Base-by-base conservation (phyloP, 768 basidiomycete genomes). In the Cubamyces lactineus region DNA sequence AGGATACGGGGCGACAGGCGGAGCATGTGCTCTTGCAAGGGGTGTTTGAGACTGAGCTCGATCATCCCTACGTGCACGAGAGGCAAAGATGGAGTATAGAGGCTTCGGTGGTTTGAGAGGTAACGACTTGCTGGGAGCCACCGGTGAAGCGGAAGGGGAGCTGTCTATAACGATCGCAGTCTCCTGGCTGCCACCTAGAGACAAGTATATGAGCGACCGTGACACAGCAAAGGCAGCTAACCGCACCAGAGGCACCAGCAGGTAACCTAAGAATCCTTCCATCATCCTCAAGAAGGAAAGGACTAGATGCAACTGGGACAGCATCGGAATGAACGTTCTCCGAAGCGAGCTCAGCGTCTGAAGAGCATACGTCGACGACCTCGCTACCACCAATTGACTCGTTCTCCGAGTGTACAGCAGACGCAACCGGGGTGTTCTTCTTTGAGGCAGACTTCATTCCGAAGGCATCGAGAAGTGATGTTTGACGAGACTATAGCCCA, bases 11-110 rank as follows among this genome's bases (percentile, higher is more conserved):
- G 75, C 77, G 17, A 62, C 61, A 21, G 47, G 50, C 61, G 48
- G 40, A 13, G 34, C 1, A 39, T 52, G 40, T 41, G 34, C 17
- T 40, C 28, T 51, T 42, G 30, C 34, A 61, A 43, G 57, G 28
- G 65, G 53, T 24, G 53, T 21, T n/a, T 40, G 50, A 6, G 53
- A 56, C 42, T 63, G 55, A 71, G 74, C 16, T 64, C 41, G 55
- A 17, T 46, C 26, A 15, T 30, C 59, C 8, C 57, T n/a, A 17
- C 50, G 62, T 28, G 61, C 63, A 39, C 73, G 76, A 39, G 74
- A 68, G 23, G 76, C 73, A 69, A 85, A 85, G 64, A 85, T 78
- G 8, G 83, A 76, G 62, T 82, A 79, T 2, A 78, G 59, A 7
- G 75, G 72, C 61, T 75, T 77, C 16, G 75, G 62, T 17, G 62